A percentile compares a stretch with the other conserved stretches of the same genome.
phyloP scores from a whole-genome alignment of 495 filamentous ascomycete genomes.

The Neurospora tetrasperma region DNA sequence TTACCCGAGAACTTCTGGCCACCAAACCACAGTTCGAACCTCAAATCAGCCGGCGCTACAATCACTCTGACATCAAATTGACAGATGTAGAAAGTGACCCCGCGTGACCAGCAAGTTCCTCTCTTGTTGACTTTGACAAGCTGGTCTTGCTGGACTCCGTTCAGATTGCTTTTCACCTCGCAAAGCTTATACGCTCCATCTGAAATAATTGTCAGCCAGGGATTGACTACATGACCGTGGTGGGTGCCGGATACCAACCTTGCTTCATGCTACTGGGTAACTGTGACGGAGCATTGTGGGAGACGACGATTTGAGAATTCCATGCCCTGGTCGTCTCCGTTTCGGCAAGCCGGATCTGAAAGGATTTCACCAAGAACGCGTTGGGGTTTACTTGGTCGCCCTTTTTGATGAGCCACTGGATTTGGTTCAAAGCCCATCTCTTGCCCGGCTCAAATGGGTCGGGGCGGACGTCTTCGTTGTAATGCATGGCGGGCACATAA shows the following conservation, averaged over 20 bases:
- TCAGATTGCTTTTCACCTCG: slow-evolving; percentile 24
- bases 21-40: slow-evolving; percentile 45
- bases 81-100: slow-evolving; percentile 37
- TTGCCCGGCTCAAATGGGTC: slow-evolving; percentile 36
- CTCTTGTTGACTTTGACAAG: slow-evolving; percentile 25
- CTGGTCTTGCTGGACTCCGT: slow-evolving; percentile 23
- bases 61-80: slow-evolving; percentile 42
- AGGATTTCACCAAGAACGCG: slow-evolving; percentile 31
- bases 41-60: slow-evolving; percentile 44
- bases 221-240: not conserved
- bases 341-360: slow-evolving; percentile 34
- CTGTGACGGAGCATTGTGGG: slow-evolving; percentile 25
- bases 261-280: slow-evolving; percentile 35
- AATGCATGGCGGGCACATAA: slow-evolving; percentile 37
- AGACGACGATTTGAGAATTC: slow-evolving; percentile 41
- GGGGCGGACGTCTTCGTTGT: slow-evolving; percentile 27
- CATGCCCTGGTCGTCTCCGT: slow-evolving; percentile 30
- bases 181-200: slow-evolving; percentile 36
- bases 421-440: slow-evolving; percentile 39
- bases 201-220: slow-evolving; percentile 17
- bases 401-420: slow-evolving; percentile 49
- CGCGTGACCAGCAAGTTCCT: slow-evolving; percentile 24
- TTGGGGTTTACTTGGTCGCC: slow-evolving; percentile 30
- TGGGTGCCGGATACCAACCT: slow-evolving; percentile 10
- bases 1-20: slow-evolving; percentile 34